Evolutionary conservation across 2,329 filamentous ascomycete species (phyloP).

Genomic region (Magnaporthiopsis incrustans): DNA sequence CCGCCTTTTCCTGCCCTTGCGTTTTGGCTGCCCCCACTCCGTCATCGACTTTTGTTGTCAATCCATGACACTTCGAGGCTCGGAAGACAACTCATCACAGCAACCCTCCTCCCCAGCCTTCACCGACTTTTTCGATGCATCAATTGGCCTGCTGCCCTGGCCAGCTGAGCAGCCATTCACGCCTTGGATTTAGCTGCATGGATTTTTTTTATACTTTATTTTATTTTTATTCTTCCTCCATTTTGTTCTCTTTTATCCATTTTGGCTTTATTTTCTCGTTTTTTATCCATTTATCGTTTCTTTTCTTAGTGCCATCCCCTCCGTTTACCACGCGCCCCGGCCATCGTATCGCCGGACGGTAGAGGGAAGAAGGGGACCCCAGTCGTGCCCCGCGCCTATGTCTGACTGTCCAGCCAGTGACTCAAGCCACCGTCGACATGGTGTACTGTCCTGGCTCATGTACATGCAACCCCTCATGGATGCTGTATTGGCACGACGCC

Average conservation of each 20-base stretch:
- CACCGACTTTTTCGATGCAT: slow-evolving; percentile 2
- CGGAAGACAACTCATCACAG: neutral
- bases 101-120: neutral
- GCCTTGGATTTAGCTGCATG: neutral
- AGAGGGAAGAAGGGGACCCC: neutral
- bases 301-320: neutral
- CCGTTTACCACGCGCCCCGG: too few species aligned
- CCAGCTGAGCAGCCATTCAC: neutral
- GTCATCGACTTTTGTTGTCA: neutral
- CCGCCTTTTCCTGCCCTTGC: too few species aligned
- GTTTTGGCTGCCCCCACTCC: too few species aligned
- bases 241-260: too few species aligned
- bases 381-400: neutral
- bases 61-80: neutral
- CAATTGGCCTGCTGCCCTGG: neutral
- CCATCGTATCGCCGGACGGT: neutral
- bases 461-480: neutral
- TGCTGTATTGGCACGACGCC: neutral
- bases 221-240: neutral
- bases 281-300: neutral
- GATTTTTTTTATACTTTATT: neutral
- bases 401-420: neutral
- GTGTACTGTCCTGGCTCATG: neutral
- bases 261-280: neutral
- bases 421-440: neutral